Percentiles rank a stretch among this genome's conserved stretches.
Conservation (phyloP, 768 basidiomycete genomes). For the Tylopilus rubrobrunneus region DNA sequence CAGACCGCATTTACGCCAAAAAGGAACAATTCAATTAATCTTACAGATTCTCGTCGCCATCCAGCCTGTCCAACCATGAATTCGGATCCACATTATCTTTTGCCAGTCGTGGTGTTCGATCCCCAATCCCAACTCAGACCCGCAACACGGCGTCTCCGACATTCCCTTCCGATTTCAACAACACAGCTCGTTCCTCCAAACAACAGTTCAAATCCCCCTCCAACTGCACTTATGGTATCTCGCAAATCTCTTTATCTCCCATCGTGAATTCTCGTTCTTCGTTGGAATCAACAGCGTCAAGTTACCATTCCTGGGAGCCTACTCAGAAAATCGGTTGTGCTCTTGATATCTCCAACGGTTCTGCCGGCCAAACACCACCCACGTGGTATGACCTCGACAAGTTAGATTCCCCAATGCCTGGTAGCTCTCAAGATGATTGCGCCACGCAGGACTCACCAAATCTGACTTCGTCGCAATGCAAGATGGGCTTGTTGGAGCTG, state of each 20-base stretch:
- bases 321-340: constrained; percentile 51
- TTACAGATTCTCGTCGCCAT: constrained; percentile 39
- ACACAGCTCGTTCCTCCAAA: constrained; percentile 50
- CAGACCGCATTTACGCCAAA: constrained; percentile 19
- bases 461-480: constrained; percentile 70
- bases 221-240: constrained; percentile 48
- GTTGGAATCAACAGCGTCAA: constrained; percentile 75
- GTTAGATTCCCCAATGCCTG: constrained; percentile 44
- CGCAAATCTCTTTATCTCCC: constrained; percentile 65
- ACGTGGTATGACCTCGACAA: constrained; percentile 68
- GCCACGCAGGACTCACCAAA: constrained; percentile 65
- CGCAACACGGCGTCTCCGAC: constrained; percentile 51
- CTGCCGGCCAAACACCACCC: constrained; percentile 42
- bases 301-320: constrained; percentile 79
- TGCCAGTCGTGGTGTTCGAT: constrained; percentile 44
- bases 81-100: constrained; percentile 43
- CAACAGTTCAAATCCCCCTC: constrained; percentile 45
- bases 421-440: constrained; percentile 48
- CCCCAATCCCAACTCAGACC: constrained; percentile 66
- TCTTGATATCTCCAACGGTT: constrained; percentile 50
- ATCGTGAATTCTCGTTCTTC: constrained; percentile 74
- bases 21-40: constrained; percentile 30
- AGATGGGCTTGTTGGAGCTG: constrained; percentile 67
- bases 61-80: constrained; percentile 48
- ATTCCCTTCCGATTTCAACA: constrained; percentile 34